These are phyloP conservation scores for Pezicula neosporulosa DNA, from an alignment of 2,329 filamentous ascomycete genomes.

Conservation along the genomic window DNA sequence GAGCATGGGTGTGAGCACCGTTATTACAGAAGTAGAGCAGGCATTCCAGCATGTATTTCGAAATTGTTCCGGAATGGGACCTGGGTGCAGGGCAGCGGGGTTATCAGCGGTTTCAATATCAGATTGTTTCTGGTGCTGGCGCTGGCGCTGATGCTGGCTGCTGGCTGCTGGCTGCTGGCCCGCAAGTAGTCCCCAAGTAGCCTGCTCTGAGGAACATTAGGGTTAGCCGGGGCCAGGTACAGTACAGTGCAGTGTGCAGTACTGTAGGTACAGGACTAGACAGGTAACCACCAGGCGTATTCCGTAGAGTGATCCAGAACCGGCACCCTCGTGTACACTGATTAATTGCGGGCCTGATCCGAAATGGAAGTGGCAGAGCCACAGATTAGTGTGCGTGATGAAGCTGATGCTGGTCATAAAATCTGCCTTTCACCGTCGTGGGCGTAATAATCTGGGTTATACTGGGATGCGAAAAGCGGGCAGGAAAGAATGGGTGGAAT, in stretches of 20 bases:
- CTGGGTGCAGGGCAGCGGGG: conserved; percentile 6
- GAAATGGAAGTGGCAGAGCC: conserved; percentile 23
- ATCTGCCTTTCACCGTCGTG: too few relatives aligned
- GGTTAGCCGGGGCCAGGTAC: conserved; percentile 1
- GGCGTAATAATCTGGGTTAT: conserved; percentile 5
- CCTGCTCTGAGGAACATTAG: conserved; percentile 2
- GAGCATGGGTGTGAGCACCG: conserved; percentile 5
- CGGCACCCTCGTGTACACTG: conserved; percentile 9
- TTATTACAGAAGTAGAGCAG: conserved; percentile 14
- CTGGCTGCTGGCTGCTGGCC: too few relatives aligned
- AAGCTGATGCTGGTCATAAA: conserved; percentile 4
- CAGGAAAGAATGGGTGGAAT: conserved; percentile 11
- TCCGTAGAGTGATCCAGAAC: conserved; percentile 7
- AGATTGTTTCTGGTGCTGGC: conserved; percentile 4
- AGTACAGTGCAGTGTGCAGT: not conserved
- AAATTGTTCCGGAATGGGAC: conserved; percentile 11
- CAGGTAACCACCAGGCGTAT: not conserved
- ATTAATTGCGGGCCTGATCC: conserved; percentile 16
- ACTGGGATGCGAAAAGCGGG: conserved; percentile 11
- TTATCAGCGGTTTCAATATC: conserved; percentile 13
- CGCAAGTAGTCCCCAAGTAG: conserved; percentile 1
- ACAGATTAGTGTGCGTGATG: conserved; percentile 13
- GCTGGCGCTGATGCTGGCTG: too few relatives aligned
- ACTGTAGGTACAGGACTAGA: not conserved
- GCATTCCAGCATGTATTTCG: conserved; percentile 15